Evolutionary conservation across 2,329 filamentous ascomycete genomes (phyloP).

Genomic region (Trichoderma polysporum): DNA sequence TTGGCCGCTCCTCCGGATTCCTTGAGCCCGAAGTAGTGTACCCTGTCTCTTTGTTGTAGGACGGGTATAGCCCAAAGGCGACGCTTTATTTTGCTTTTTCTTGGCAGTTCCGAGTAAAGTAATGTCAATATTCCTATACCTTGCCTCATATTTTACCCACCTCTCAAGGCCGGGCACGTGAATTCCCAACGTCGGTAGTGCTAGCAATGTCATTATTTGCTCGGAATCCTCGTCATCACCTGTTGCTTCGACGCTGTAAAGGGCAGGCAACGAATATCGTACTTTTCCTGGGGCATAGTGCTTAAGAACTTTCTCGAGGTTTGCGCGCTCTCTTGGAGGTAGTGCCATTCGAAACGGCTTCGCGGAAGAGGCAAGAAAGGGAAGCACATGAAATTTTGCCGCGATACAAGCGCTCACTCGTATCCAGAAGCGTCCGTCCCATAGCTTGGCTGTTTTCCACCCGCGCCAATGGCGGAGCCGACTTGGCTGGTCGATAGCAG

Average conservation of each 20-base stretch:
- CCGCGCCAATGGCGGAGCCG: constrained; percentile 29
- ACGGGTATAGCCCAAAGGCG: not conserved
- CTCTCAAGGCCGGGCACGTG: constrained; percentile 46
- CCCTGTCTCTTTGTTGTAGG: not conserved
- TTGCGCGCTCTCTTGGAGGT: constrained; percentile 29
- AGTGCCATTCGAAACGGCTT: constrained; percentile 51
- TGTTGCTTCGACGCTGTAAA: constrained; percentile 47
- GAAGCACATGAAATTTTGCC: constrained; percentile 44
- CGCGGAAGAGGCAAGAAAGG: constrained; percentile 45
- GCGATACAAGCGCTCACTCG: constrained; percentile 46
- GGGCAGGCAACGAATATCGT: constrained; percentile 54
- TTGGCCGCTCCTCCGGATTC: not conserved
- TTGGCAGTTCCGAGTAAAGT: constrained; percentile 34
- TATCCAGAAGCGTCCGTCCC: constrained; percentile 65
- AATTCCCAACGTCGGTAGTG: constrained; percentile 53
- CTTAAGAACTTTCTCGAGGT: constrained; percentile 46
- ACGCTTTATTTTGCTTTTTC: constrained; percentile 18
- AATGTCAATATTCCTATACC: constrained; percentile 52
- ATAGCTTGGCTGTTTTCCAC: constrained; percentile 42
- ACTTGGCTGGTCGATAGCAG: constrained; percentile 15
- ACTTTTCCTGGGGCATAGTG: constrained; percentile 55
- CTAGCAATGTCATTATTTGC: constrained; percentile 45
- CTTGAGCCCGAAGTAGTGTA: not conserved
- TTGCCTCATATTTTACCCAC: constrained; percentile 50
- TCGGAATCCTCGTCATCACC: constrained; percentile 13